Conservation (phyloP, 192 early-diverging fungal genomes). For the Lunasporangiospora selenospora region DNA sequence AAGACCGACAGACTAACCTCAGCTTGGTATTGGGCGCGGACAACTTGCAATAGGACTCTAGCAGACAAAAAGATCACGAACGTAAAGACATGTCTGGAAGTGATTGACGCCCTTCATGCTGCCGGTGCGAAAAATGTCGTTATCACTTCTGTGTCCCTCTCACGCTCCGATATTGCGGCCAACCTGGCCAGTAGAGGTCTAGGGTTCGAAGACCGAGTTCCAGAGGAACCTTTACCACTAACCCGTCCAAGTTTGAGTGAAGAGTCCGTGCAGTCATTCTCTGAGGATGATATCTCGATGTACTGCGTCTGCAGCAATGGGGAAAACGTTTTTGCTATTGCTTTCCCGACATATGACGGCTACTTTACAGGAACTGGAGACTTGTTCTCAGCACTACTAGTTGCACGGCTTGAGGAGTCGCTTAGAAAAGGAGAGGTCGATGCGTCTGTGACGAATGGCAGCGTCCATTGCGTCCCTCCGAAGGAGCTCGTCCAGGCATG, state of each 20-base stretch:
- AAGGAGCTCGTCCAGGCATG: slow-evolving; percentile 58
- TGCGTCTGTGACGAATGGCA: slow-evolving; percentile 3
- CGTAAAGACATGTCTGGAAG: slow-evolving; percentile 57
- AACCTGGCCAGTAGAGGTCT: background rate
- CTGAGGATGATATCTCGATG: too few relatives aligned
- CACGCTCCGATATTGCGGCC: slow-evolving; percentile 24
- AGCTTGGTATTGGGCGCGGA: too few relatives aligned
- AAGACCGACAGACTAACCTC: slow-evolving; percentile 32
- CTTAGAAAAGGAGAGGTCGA: background rate
- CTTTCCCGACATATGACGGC: slow-evolving; percentile 75
- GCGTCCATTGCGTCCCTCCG: too few relatives aligned
- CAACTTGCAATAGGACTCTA: slow-evolving; percentile 62
- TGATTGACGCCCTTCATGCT: slow-evolving; percentile 69
- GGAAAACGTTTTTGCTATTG: slow-evolving; percentile 63
- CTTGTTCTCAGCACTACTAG: slow-evolving; percentile 77
- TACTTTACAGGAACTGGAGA: slow-evolving; percentile 96
- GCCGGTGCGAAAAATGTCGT: slow-evolving; percentile 73
- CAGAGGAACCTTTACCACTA: too few relatives aligned
- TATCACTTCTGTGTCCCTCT: slow-evolving; percentile 75
- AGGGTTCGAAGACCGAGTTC: too few relatives aligned
- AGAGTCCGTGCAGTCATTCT: too few relatives aligned
- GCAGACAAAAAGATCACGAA: slow-evolving; percentile 61
- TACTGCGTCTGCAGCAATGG: slow-evolving; percentile 31
- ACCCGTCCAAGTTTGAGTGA: too few relatives aligned
- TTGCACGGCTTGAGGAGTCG: slow-evolving; percentile 65